Conservation (phyloP, 2,329 filamentous ascomycete genomes). For the Nigrograna mackinnonii region DNA sequence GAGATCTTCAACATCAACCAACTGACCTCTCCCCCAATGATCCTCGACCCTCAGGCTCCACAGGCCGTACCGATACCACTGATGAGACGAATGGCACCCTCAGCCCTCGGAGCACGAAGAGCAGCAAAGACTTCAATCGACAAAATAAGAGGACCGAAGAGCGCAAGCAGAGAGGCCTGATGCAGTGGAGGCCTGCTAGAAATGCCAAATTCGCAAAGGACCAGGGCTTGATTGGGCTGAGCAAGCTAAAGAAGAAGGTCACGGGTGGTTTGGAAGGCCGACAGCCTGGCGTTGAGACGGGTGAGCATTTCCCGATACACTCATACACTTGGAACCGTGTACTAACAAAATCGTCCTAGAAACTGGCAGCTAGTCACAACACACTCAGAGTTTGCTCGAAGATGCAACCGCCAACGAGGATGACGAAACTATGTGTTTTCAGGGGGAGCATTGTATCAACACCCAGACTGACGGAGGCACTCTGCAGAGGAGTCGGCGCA, state of each 20-base stretch:
- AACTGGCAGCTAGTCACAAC: too few species aligned
- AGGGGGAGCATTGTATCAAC: too few species aligned
- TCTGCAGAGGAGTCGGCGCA: too few species aligned
- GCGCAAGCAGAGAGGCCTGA: slow-evolving; percentile 83
- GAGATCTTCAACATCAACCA: slow-evolving; percentile 20
- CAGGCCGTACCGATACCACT: slow-evolving; percentile 28
- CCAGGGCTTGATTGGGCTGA: slow-evolving; percentile 77
- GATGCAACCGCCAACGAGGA: too few species aligned
- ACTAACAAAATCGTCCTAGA: neutral
- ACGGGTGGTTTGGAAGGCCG: slow-evolving; percentile 73
- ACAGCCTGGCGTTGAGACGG: slow-evolving; percentile 85
- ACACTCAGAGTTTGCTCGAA: too few species aligned
- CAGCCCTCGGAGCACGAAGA: slow-evolving; percentile 16
- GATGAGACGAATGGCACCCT: slow-evolving; percentile 15
- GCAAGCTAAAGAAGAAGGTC: slow-evolving; percentile 76
- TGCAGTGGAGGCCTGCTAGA: slow-evolving; percentile 93
- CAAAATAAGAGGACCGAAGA: slow-evolving; percentile 73
- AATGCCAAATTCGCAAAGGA: slow-evolving; percentile 87
- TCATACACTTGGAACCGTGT: too few species aligned
- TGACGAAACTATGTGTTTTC: too few species aligned
- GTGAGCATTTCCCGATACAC: slow-evolving; percentile 30
- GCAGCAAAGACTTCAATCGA: slow-evolving; percentile 63
- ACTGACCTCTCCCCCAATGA: slow-evolving; percentile 33
- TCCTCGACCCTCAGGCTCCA: slow-evolving; percentile 28
- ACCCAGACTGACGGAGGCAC: too few species aligned